Conservation (phyloP, 441 rosid genomes). For the Biscutella laevigata region DNA sequence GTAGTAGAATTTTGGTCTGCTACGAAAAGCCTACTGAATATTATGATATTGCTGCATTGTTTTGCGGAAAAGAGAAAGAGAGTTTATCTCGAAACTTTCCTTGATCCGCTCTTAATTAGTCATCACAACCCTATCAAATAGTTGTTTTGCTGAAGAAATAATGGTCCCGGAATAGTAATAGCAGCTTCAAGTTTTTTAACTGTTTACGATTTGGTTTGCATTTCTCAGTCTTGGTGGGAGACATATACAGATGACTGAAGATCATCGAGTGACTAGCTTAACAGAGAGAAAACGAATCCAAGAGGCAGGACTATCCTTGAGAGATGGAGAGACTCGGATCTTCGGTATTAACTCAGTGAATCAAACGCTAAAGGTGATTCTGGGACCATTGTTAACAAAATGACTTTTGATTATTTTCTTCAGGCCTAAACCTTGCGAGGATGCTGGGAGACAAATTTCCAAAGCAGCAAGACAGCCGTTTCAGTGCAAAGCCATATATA, state of each 20-base stretch:
- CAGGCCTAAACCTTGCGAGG: conserved; percentile 89
- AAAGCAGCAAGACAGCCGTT: conserved; percentile 82
- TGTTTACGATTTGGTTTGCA: conserved; percentile 22
- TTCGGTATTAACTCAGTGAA: conserved; percentile 40
- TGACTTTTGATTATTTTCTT: background rate
- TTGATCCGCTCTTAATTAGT: background rate
- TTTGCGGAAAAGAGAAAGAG: conserved; percentile 1
- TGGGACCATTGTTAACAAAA: background rate
- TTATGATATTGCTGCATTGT: background rate
- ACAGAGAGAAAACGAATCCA: conserved; percentile 64
- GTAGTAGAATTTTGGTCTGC: background rate
- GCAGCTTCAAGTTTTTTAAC: conserved; percentile 10
- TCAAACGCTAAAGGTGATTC: background rate
- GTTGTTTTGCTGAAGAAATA: conserved; percentile 1
- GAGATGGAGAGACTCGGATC: conserved; percentile 73
- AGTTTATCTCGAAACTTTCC: background rate
- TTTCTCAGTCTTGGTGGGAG: conserved; percentile 63
- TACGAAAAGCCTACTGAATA: background rate
- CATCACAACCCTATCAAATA: background rate
- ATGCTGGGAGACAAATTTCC: conserved; percentile 97
- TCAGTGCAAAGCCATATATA: conserved; percentile 76
- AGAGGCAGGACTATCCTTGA: conserved; percentile 66
- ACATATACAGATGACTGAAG: conserved; percentile 80
- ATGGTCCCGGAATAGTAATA: background rate
- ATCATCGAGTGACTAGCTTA: conserved; percentile 66